These are phyloP conservation scores for Acanthamoeba triangularis DNA, from an alignment of 208 protist genomes.

Conservation along the genomic window DNA sequence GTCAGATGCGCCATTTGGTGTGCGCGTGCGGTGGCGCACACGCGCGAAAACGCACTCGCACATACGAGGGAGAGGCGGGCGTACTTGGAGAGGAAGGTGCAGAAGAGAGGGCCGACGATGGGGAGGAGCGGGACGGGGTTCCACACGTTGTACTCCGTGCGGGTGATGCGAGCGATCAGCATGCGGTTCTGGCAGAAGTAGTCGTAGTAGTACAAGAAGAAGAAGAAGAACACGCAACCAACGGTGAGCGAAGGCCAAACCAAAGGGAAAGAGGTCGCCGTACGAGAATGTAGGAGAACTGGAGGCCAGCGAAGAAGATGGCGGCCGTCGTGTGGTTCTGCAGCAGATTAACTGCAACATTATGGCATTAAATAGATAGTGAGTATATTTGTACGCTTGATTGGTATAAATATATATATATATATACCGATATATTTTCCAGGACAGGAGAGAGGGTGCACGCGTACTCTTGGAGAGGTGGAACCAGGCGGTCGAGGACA, in stretches of 20 bases:
- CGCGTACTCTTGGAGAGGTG: slow-evolving; percentile 24
- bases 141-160: slow-evolving; percentile 75
- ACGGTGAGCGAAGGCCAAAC: neutral
- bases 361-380: neutral
- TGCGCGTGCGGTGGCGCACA: neutral
- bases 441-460: neutral
- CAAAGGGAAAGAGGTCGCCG: neutral
- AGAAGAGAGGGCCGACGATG: slow-evolving; percentile 26
- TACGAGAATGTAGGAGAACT: slow-evolving; percentile 76
- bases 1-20: no score
- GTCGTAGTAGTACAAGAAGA: neutral
- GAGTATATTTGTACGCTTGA: neutral
- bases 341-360: slow-evolving; percentile 13
- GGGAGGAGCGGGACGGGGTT: slow-evolving; percentile 48
- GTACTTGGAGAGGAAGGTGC: slow-evolving; percentile 1
- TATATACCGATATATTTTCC: no score
- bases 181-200: slow-evolving; percentile 44
- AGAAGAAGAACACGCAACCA: neutral
- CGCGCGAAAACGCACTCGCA: neutral
- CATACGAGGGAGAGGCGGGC: neutral
- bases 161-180: slow-evolving; percentile 74
- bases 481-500: slow-evolving; percentile 48
- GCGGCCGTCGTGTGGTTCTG: slow-evolving; percentile 46
- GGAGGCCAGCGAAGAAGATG: slow-evolving; percentile 60
- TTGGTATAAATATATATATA: neutral